Evolutionary conservation across 768 basidiomycete species (phyloP), one percentile per base, ranked within the genome.

Genomic region (Kwoniella europaea): DNA sequence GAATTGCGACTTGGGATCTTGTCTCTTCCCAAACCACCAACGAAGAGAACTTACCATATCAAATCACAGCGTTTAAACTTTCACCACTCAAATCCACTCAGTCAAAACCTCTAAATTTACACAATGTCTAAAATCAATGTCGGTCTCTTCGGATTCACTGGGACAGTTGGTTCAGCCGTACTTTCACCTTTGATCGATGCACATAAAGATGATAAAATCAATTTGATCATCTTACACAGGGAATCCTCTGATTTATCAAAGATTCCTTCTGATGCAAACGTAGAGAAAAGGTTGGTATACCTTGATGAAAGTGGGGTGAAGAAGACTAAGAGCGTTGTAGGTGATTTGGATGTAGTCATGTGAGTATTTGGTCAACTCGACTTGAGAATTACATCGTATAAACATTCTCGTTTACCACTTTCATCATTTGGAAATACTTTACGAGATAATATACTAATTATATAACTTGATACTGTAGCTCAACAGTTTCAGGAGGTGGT

Each of bases 191-290:
- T 71, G n/a, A 12, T 71, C 22, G 35, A 66, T 20, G 59, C 50
- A 7, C 29, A 71, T 35, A 42, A 67, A 44, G 44, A 53, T 4
- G 63, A 56, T 24, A 59, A 62, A 44, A 53, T 67, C 43, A 71
- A 67, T 53, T 53, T 71, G 10, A 41, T 71, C 50, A 44, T 71
- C 59, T 52, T 71, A 10, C 59, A 71, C 43, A 35, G 70, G 15
- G 63, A 67, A 42, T 20, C 44, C 0, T 61, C 65, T 15, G 63
- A 71, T 53, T 20, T 67, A 18, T 67, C 58, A 4, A 66, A 58
- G n/a, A n/a, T 71, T 18, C 70, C 70, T 12, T 43, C 46, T 15
- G 52, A 52, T 12, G 43, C 24, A 15, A 22, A 52, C 3, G 43
- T 68, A 18, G 62, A 72, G 27, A 63, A 60, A 24, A 56, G 67